Evolutionary conservation across 805 yeast species (phyloP), one percentile per base, ranked within the genome.

Genomic region (Wickerhamia fluorescens): DNA sequence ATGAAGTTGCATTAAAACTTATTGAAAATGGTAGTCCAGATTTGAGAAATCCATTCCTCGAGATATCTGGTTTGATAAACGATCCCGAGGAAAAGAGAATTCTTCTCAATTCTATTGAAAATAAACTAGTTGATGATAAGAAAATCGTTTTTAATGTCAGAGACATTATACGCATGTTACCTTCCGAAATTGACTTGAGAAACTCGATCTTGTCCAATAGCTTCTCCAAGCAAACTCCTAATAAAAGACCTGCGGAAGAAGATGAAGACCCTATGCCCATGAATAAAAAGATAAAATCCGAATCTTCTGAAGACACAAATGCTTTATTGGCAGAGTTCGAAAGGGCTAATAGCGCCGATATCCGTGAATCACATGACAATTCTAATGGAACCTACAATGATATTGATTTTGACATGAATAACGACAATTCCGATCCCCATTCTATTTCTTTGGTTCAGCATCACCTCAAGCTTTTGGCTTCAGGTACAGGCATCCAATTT

Each of bases 381-480:
- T 7, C 7, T 4, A 16, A 23, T 16, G 34, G 25, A 5, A 9
- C 23, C n/a, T 25, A 23, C 19, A 26, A 20, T 21, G 41, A 27
- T 6, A 22, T 7, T n/a, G n/a, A n/a, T n/a, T n/a, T n/a, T n/a
- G 35, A 24, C 10, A 41, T 41, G 7, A 14, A 7, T 23, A 49
- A 31, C 35, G 50, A 42, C 47, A 37, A 42, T 43, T 18, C 47
- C 38, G 32, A 41, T 42, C 42, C 63, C 6, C 55, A 48, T 23
- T 43, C 55, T 10, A 27, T 44, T 5, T 35, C 63, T 3, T 39
- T 66, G 7, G 58, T 81, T 7, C 73, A 66, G 29, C 68, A 74
- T 28, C 97, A 92, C 52, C 57, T 89, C 41, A 76, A 74, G 45
- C 59, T 88, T 7, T 62, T 89, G 19, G 58, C 81, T 1, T 56